A percentile compares a stretch with the other conserved stretches of the same genome.
Evolutionary conservation across 768 basidiomycete species (phyloP).

Genomic region (Leccinum obscurum): DNA sequence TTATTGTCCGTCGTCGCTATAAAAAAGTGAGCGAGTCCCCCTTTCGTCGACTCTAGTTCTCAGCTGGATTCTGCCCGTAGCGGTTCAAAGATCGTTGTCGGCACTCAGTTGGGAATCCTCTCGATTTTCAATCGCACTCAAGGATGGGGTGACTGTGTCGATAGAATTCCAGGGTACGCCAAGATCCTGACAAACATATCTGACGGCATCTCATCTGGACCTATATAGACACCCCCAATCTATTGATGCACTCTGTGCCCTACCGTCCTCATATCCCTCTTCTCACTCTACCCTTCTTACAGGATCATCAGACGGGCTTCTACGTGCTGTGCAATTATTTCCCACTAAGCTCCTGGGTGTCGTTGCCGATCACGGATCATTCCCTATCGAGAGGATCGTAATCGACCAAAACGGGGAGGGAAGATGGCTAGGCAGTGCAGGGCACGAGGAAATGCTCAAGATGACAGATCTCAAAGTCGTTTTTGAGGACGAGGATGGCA

Average conservation of each 20-base stretch:
- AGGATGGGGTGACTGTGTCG: slow-evolving; percentile 92
- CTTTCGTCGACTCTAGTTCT: not conserved
- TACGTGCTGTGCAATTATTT: slow-evolving; percentile 83
- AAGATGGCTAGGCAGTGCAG: slow-evolving; percentile 91
- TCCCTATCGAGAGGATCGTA: slow-evolving; percentile 86
- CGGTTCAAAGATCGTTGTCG: slow-evolving; percentile 80
- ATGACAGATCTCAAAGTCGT: slow-evolving; percentile 83
- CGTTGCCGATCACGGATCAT: slow-evolving; percentile 88
- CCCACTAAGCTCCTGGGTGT: slow-evolving; percentile 90
- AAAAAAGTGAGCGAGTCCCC: slow-evolving; percentile 56
- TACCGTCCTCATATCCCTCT: slow-evolving; percentile 62
- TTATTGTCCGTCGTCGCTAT: slow-evolving; percentile 83
- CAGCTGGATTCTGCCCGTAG: slow-evolving; percentile 35
- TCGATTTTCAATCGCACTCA: slow-evolving; percentile 86
- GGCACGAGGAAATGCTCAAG: slow-evolving; percentile 84
- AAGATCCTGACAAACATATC: not conserved
- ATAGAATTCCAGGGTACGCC: slow-evolving; percentile 80
- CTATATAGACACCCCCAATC: slow-evolving; percentile 82
- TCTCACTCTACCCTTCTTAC: slow-evolving; percentile 76
- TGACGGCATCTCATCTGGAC: slow-evolving; percentile 12
- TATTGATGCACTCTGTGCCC: slow-evolving; percentile 78
- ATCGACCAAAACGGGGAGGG: slow-evolving; percentile 56
- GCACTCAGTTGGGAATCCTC: slow-evolving; percentile 86
- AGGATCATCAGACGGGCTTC: slow-evolving; percentile 88
- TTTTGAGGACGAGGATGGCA: slow-evolving; percentile 46